A percentile compares a stretch with the other conserved stretches of the same genome.
Conservation (phyloP, 163 green algal species). For the Prototheca stagnorum region DNA sequence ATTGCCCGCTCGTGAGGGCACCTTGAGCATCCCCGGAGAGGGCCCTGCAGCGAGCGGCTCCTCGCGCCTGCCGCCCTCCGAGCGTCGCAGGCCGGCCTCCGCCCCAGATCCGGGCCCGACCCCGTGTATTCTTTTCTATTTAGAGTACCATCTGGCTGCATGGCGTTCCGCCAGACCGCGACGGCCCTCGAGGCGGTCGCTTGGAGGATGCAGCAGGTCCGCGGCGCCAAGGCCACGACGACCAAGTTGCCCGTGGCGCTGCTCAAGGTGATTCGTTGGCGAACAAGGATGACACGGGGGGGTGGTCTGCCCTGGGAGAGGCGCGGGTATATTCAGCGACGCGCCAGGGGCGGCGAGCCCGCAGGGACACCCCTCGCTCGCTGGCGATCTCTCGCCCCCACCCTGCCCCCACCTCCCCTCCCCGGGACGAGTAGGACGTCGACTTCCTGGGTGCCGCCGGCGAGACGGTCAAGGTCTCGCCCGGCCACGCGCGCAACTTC, state of each 20-base stretch:
- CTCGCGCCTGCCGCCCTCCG: too few species aligned
- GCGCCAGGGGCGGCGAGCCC: neutral
- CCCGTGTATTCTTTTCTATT: neutral
- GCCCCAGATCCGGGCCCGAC: neutral
- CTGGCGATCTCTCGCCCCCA: neutral
- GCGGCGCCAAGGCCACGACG: neutral
- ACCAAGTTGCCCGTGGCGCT: slow-evolving; percentile 5
- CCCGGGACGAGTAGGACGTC: slow-evolving; percentile 7
- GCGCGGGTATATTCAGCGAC: neutral
- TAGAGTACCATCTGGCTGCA: neutral
- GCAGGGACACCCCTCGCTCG: neutral
- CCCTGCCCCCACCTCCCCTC: neutral
- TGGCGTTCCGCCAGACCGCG: neutral
- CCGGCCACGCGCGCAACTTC: slow-evolving; percentile 19
- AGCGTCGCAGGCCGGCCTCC: too few species aligned
- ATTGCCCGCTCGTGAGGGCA: too few species aligned
- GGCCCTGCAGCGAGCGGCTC: too few species aligned
- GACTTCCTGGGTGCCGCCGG: slow-evolving; percentile 10
- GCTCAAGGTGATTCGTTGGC: slow-evolving; percentile 1
- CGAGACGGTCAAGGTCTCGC: slow-evolving; percentile 1
- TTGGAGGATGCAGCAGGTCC: slow-evolving; percentile 3
- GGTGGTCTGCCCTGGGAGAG: neutral
- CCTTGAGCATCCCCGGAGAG: too few species aligned
- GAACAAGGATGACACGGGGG: neutral
- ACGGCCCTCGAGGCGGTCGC: too few species aligned